Evolutionary conservation across 768 basidiomycete species (phyloP).

Genomic region (Hirschioporus abietinus): DNA sequence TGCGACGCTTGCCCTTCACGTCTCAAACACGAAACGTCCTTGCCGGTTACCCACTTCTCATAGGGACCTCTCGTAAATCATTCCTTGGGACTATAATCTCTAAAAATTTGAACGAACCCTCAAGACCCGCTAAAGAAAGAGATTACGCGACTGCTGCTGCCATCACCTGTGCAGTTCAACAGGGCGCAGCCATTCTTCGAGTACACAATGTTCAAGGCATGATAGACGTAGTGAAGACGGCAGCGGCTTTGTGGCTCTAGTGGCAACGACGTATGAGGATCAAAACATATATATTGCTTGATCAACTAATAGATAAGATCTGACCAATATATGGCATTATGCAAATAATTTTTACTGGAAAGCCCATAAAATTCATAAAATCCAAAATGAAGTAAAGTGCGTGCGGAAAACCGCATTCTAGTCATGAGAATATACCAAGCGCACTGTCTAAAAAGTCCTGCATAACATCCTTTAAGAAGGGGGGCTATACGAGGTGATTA

Average conservation of each 20-base stretch:
- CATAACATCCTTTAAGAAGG: not conserved
- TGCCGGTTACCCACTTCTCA: constrained; percentile 56
- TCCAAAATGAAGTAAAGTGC: not conserved
- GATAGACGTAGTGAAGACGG: constrained; percentile 65
- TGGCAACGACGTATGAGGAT: not conserved
- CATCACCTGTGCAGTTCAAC: constrained; percentile 68
- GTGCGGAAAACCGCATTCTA: not conserved
- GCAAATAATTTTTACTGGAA: not conserved
- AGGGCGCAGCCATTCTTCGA: constrained; percentile 65
- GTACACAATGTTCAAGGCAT: constrained; percentile 79
- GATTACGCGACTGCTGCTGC: constrained; percentile 76
- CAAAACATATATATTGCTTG: not conserved
- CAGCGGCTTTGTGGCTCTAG: constrained; percentile 50
- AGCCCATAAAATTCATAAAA: not conserved
- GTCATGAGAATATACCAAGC: not conserved
- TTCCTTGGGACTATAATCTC: constrained; percentile 69
- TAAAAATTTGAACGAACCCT: constrained; percentile 29
- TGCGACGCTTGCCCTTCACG: constrained; percentile 4
- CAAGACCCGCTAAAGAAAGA: constrained; percentile 37
- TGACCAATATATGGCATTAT: not conserved
- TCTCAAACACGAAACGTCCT: constrained; percentile 25
- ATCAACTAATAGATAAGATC: not conserved
- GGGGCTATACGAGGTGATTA: not conserved
- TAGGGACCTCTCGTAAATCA: constrained; percentile 81
- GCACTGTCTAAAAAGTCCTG: not conserved